Evolutionary conservation across 371 early-diverging fungal genomes (phyloP).

Genomic region (Dinochytrium kinnereticum): DNA sequence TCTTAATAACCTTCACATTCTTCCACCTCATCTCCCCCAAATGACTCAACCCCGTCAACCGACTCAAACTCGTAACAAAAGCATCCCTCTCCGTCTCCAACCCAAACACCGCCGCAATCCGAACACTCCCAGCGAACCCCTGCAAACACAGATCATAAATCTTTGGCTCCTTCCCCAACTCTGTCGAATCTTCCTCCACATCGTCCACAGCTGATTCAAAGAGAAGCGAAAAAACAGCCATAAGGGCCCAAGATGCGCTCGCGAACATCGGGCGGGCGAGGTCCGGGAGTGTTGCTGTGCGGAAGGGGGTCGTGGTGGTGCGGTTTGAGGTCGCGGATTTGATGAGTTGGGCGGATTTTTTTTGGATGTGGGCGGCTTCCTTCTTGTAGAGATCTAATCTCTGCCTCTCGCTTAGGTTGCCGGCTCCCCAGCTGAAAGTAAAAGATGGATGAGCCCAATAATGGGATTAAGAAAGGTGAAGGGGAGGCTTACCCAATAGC

Average conservation of each 20-base stretch:
- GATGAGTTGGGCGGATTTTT: constrained; percentile 54
- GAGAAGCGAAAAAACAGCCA: constrained; percentile 56
- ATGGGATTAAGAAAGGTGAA: neutral
- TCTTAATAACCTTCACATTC: constrained; percentile 57
- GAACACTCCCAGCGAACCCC: constrained; percentile 54
- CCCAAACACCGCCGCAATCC: constrained; percentile 51
- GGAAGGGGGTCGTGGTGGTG: constrained; percentile 36
- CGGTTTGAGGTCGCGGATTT: constrained; percentile 19
- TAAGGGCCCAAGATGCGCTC: constrained; percentile 53
- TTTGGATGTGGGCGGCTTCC: constrained; percentile 57
- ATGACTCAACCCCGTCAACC: constrained; percentile 55
- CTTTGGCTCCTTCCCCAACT: constrained; percentile 36
- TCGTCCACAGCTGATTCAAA: constrained; percentile 54
- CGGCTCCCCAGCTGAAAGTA: constrained; percentile 47
- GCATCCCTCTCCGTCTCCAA: constrained; percentile 65
- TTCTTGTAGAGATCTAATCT: constrained; percentile 55
- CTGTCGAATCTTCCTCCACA: constrained; percentile 25
- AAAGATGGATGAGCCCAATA: neutral
- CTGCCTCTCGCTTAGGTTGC: constrained; percentile 51
- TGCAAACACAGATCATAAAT: constrained; percentile 54
- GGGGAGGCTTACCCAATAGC: constrained; percentile 40
- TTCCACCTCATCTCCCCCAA: constrained; percentile 51
- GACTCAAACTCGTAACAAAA: constrained; percentile 58
- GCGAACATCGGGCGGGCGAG: constrained; percentile 61
- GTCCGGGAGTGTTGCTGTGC: constrained; percentile 50